Evolutionary conservation across 1,139 yeast genomes (phyloP), one percentile per base, ranked within the genome.

Genomic region (Hansenula sp.): DNA sequence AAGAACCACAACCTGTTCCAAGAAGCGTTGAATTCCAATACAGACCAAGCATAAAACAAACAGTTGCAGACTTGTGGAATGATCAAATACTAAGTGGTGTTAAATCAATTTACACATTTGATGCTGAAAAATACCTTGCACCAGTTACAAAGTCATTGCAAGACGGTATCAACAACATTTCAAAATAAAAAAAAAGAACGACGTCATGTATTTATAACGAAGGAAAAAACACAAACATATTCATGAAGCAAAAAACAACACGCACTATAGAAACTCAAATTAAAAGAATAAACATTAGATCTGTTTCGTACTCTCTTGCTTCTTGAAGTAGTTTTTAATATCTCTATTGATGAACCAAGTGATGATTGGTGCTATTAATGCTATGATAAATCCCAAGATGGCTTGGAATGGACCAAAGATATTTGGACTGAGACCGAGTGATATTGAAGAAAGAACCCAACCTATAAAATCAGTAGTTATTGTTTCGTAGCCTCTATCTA

Each of bases 401-500:
- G 62, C 32, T 32, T 55, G 57, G 0, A 49, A 14, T 1, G 47
- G 9, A 3, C 50, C 48, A 6, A 43, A 36, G 3, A 37, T 35
- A 25, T 52, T 36, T n/a, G 59, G 59, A 26, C 56, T 61, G 43
- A 66, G 43, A 1, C 97, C 96, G 53, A 89, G 66, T 52, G 76
- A 75, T 29, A 83, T 69, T 35, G 82, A 69, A 46, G 83, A 81
- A 37, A 90, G 65, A 2, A 85, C 62, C 95, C 95, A 90, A 4
- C 97, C 96, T 36, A 89, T 74, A 25, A 75, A 64, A 60, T 94
- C 98, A 1, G 97, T 90, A 40, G 82, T 82, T 11, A 90, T 71
- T 43, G 83, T 79, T 46, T 84, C 83, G 42, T 79, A 75, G 1
- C 97, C 97, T 31, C 65, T 61, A 26, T 71, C 69, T 27, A 94